These are phyloP conservation scores for Colletotrichum lupini DNA, from an alignment of 2,329 filamentous ascomycete species.

Conservation along the genomic window DNA sequence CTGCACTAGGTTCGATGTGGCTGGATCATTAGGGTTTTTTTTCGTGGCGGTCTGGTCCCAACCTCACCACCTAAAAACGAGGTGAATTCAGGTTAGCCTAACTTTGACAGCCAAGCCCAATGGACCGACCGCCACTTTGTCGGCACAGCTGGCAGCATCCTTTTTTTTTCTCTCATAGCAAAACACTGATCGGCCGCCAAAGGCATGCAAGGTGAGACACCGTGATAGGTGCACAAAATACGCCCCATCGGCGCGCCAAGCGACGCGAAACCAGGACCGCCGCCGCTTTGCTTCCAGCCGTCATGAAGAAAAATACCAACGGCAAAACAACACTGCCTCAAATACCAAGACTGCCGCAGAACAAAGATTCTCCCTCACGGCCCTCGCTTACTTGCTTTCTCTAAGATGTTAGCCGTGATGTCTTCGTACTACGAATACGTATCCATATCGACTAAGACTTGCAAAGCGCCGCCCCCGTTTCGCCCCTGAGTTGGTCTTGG, in stretches of 20 bases:
- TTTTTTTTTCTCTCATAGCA: not conserved
- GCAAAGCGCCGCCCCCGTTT: not conserved
- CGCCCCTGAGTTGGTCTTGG: slow-evolving; percentile 3
- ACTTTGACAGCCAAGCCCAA: slow-evolving; percentile 10
- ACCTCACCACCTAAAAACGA: not conserved
- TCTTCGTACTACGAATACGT: too few relatives aligned
- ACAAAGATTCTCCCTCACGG: not conserved
- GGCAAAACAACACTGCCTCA: not conserved
- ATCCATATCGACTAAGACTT: not conserved
- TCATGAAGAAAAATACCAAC: not conserved
- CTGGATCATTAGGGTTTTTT: not conserved
- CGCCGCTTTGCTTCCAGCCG: too few relatives aligned
- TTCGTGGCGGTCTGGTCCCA: not conserved
- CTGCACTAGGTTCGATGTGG: not conserved
- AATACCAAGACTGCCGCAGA: not conserved
- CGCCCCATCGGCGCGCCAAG: slow-evolving; percentile 19
- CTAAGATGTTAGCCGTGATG: not conserved
- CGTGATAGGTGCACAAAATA: not conserved
- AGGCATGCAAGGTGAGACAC: not conserved
- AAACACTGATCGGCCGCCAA: not conserved
- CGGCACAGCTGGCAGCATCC: not conserved
- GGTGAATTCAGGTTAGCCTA: not conserved
- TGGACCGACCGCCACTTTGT: slow-evolving; percentile 1
- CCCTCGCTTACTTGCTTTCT: not conserved
- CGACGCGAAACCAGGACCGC: slow-evolving; percentile 3